Evolutionary conservation across 176 grass and related monocot genomes (phyloP).

Genomic region (Alloteropsis semialata): DNA sequence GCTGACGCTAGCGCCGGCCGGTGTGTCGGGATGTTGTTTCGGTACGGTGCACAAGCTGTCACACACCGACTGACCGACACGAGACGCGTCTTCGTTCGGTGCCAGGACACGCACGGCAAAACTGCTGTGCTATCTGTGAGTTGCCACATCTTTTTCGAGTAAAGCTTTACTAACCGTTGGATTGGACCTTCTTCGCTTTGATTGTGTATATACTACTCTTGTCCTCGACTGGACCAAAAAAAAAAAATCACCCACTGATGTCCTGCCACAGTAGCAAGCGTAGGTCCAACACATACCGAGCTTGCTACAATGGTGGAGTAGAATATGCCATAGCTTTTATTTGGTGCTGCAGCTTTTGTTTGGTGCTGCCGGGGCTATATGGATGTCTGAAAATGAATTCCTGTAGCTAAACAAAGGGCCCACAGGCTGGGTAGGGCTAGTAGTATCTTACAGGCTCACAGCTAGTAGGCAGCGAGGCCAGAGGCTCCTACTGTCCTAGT

Average conservation of each 20-base stretch:
- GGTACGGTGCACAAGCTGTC: neutral
- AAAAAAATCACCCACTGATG: neutral
- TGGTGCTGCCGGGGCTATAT: neutral
- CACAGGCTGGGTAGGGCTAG: neutral
- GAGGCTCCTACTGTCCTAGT: no score
- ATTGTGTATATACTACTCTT: neutral
- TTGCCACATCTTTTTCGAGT: neutral
- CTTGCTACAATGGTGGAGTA: neutral
- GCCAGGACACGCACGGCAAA: neutral
- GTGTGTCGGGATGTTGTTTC: neutral
- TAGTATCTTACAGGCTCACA: constrained; percentile 1
- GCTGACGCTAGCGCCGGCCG: neutral
- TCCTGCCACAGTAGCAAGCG: no score
- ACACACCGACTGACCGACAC: neutral
- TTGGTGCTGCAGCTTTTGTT: neutral
- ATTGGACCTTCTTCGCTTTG: neutral
- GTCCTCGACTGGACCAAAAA: neutral
- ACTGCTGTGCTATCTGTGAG: neutral
- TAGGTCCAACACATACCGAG: neutral
- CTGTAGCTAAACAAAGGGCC: neutral
- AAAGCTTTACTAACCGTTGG: neutral
- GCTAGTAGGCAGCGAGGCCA: neutral
- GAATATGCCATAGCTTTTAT: neutral
- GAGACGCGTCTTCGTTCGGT: neutral
- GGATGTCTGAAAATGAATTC: neutral